Conservation (phyloP, 1,284 basidiomycete species). For the Macrocystidia cucumis region DNA sequence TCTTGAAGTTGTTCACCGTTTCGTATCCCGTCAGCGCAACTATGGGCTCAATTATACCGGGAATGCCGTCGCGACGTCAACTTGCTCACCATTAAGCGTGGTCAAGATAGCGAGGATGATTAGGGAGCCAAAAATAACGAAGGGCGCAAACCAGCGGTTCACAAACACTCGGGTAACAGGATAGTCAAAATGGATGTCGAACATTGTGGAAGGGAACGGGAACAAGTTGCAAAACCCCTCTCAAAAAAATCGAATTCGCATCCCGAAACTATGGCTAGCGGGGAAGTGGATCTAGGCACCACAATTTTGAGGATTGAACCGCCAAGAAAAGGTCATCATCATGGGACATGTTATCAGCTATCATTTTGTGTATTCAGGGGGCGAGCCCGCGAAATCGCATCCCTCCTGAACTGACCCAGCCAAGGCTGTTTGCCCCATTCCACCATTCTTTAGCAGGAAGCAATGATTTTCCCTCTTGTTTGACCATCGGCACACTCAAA, state of each 20-base stretch:
- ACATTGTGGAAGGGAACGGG: too few relatives aligned
- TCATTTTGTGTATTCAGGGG: too few relatives aligned
- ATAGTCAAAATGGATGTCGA: too few relatives aligned
- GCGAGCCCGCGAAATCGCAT: too few relatives aligned
- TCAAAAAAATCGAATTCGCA: too few relatives aligned
- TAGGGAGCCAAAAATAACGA: slow-evolving; percentile 8
- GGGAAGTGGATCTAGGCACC: too few relatives aligned
- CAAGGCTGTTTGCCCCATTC: slow-evolving; percentile 42
- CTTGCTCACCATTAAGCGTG: slow-evolving; percentile 11
- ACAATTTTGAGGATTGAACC: too few relatives aligned
- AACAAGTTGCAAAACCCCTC: too few relatives aligned
- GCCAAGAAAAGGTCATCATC: too few relatives aligned
- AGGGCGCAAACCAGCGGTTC: slow-evolving; percentile 8
- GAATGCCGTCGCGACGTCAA: background rate
- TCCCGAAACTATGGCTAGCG: too few relatives aligned
- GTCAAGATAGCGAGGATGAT: slow-evolving; percentile 2
- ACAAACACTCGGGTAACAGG: background rate
- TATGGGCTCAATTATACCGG: background rate
- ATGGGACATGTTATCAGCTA: too few relatives aligned
- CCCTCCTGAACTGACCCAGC: too few relatives aligned
- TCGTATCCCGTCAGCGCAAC: slow-evolving; percentile 7
- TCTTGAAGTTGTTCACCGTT: slow-evolving; percentile 13
- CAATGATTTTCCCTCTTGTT: slow-evolving; percentile 51
- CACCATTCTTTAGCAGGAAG: slow-evolving; percentile 46
- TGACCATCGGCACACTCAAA: slow-evolving; percentile 44